Evolutionary conservation across 2,329 filamentous ascomycete species (phyloP), one percentile per base, ranked within the genome.

Genomic region (Ceratocystis lukuohia): DNA sequence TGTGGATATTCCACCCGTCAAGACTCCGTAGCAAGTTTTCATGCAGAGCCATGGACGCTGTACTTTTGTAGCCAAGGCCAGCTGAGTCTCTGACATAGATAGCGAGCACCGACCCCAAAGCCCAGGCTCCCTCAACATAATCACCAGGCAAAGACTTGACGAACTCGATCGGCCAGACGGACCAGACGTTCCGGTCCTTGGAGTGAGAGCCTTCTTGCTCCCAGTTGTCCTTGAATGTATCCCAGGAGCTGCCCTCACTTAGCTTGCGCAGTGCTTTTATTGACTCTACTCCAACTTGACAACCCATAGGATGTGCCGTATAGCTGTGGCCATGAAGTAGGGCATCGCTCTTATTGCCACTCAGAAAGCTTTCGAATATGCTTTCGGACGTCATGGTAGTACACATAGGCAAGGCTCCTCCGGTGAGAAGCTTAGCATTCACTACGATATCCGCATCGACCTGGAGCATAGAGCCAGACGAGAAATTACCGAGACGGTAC

Each of bases 291-390:
- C 88, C 91, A 0, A 95, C 88, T 57, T 87, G 83, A 71, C 89
- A 95, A 0, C 90, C 91, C 1, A 94, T 82, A 0, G 91, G 82
- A 74, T 95, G 89, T 0, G 90, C 90, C 0, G 90, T 95, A 75
- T 95, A 95, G 73, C 88, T 93, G 73, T 95, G 90, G 0, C 90
- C 90, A 70, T 95, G 91, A 2, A 95, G 77, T 4, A 95, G 75
- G 0, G 90, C 90, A 70, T 93, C 88, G 0, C 83, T 84, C 76
- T 94, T 95, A 62, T 90, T 85, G 0, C 82, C 78, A 64, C 86
- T 86, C 12, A 83, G 77, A 72, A 95, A 95, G 0, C 84, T 83
- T 1, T 83, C 72, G 74, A 91, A 94, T 59, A 95, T 86, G 67
- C 80, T 80, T 67, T 91, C 79, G 45, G 87, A 91, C 0, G 90